Percentiles rank a stretch among this genome's conserved stretches.
Conservation (phyloP, 2,329 filamentous ascomycete species). For the Didymella arachidicola region DNA sequence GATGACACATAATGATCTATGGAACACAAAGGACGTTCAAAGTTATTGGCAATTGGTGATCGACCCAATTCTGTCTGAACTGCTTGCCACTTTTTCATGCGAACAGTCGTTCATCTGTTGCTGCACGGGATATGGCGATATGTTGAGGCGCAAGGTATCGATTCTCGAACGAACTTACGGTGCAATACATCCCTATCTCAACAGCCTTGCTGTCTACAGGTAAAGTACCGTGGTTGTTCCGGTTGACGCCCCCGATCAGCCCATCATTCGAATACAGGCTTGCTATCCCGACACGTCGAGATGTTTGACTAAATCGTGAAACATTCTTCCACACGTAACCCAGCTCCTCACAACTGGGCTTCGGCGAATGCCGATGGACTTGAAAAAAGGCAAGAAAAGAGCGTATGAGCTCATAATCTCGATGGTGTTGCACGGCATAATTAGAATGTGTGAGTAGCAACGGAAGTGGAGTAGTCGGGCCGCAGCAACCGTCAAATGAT, state of each 20-base stretch:
- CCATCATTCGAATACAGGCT: not conserved
- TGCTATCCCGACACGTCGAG: not conserved
- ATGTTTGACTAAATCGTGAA: slow-evolving; percentile 2
- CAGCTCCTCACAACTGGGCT: not conserved
- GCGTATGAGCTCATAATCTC: not conserved
- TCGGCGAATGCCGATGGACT: not conserved
- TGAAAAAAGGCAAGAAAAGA: not conserved
- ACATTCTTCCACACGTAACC: slow-evolving; percentile 5
- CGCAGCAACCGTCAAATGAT: not conserved
- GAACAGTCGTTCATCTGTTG: not conserved
- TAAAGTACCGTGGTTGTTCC: not conserved
- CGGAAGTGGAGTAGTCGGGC: slow-evolving; percentile 18
- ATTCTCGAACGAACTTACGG: slow-evolving; percentile 1
- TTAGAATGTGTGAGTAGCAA: slow-evolving; percentile 13
- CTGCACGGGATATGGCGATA: slow-evolving; percentile 4
- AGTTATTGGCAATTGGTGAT: not conserved
- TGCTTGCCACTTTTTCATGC: not conserved
- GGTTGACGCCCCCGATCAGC: not conserved
- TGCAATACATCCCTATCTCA: slow-evolving; percentile 8
- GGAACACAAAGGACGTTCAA: slow-evolving; percentile 4
- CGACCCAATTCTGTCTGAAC: not conserved
- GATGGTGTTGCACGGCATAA: slow-evolving; percentile 17
- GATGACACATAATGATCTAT: slow-evolving; percentile 2
- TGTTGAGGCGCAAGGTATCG: slow-evolving; percentile 22
- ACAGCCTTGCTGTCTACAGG: slow-evolving; percentile 6